Percentiles rank a stretch among this genome's conserved stretches.
Evolutionary conservation across 2,329 filamentous ascomycete species (phyloP).

Genomic region (Lachnellula willkommii): DNA sequence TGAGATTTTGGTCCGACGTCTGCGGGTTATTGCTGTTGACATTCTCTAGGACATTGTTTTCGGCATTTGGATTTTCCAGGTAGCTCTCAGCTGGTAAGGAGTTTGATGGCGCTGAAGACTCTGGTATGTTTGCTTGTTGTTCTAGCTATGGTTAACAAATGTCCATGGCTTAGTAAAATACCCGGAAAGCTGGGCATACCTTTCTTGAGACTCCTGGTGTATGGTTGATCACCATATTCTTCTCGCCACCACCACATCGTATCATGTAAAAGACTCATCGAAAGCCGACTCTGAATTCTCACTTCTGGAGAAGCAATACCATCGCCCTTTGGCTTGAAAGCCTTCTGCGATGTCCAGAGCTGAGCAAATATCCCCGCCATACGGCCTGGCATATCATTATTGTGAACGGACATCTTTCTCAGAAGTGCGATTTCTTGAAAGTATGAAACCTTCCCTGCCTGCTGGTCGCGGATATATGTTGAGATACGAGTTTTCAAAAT

Average conservation of each 20-base stretch:
- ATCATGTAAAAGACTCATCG: slow-evolving; percentile 13
- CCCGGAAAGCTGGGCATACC: background rate
- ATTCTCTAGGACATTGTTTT: background rate
- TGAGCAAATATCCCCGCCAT: slow-evolving; percentile 12
- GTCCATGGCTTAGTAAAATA: background rate
- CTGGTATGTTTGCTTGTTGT: background rate
- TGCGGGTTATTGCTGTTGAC: background rate
- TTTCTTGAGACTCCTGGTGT: slow-evolving; percentile 1
- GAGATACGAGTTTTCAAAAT: slow-evolving; percentile 9
- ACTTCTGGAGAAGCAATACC: background rate
- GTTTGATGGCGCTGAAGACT: background rate
- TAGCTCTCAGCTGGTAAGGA: background rate
- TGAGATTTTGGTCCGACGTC: background rate
- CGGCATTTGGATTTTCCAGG: background rate
- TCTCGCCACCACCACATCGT: slow-evolving; percentile 12
- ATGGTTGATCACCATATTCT: slow-evolving; percentile 10
- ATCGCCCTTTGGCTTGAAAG: slow-evolving; percentile 2
- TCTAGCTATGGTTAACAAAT: background rate
- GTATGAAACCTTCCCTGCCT: slow-evolving; percentile 5
- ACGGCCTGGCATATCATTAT: slow-evolving; percentile 11
- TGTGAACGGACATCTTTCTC: slow-evolving; percentile 7
- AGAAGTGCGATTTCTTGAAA: slow-evolving; percentile 9
- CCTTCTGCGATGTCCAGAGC: slow-evolving; percentile 8
- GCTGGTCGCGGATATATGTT: slow-evolving; percentile 3
- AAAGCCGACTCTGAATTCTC: slow-evolving; percentile 10